These are phyloP conservation scores for Thymus quinquecostatus DNA, from an alignment of 257 asterid species.

Conservation along the genomic window DNA sequence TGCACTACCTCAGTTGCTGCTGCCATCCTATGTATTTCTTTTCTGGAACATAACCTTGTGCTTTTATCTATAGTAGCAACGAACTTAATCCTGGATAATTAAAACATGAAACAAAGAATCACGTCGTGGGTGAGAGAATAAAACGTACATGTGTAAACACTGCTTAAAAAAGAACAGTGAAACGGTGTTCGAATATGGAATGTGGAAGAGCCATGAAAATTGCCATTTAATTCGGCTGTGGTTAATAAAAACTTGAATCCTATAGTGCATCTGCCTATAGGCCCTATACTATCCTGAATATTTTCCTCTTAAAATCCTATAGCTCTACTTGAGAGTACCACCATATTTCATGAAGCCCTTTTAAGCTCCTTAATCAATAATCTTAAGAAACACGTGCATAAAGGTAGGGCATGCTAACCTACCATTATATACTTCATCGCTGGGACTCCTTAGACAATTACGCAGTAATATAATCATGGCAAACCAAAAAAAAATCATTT, in stretches of 20 bases:
- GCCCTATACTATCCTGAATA: neutral
- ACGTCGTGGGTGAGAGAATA: slow-evolving; percentile 4
- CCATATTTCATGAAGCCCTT: neutral
- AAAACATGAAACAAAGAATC: slow-evolving; percentile 11
- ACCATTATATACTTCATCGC: neutral
- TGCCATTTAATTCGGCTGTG: neutral
- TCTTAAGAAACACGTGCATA: neutral
- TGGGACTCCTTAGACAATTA: neutral
- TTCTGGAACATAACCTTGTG: neutral
- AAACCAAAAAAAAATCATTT: neutral
- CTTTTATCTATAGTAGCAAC: slow-evolving; percentile 14
- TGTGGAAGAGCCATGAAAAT: neutral
- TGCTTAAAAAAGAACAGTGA: neutral
- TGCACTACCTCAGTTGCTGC: slow-evolving; percentile 13
- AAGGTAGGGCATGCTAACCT: neutral
- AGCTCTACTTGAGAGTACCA: neutral
- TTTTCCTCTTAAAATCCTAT: neutral
- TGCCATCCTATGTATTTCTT: neutral
- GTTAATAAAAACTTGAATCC: neutral
- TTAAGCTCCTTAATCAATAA: neutral
- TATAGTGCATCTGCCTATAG: neutral
- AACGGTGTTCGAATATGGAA: neutral
- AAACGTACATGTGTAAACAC: neutral
- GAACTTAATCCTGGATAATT: slow-evolving; percentile 41
- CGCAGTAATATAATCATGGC: neutral